These are phyloP conservation scores for Debaryomyces nepalensis DNA, from an alignment of 1,139 yeast species.

Conservation along the genomic window DNA sequence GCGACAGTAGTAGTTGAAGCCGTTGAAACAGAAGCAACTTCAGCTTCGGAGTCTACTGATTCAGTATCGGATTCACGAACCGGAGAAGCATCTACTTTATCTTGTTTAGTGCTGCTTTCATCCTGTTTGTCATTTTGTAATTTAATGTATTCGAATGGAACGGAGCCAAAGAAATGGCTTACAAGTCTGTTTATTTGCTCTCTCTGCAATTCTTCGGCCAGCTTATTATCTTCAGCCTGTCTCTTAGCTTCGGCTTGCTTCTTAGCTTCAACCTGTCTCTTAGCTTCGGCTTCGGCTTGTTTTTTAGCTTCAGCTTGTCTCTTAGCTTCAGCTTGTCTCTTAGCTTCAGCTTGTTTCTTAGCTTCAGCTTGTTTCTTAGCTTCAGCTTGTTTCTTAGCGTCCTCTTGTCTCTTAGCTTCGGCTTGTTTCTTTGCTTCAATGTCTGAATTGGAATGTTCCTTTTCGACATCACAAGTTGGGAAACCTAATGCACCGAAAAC, in stretches of 20 bases:
- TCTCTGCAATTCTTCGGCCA: conserved; percentile 1
- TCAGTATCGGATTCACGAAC: conserved; percentile 25
- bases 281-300: conserved; percentile 1
- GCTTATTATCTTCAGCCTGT: conserved; percentile 5
- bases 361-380: conserved; percentile 2
- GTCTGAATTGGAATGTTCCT: conserved; percentile 1
- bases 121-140: not conserved
- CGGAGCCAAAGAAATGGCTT: not conserved
- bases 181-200: conserved; percentile 3
- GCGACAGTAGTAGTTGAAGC: conserved; percentile 17
- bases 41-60: conserved; percentile 29
- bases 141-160: conserved; percentile 5
- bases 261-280: conserved; percentile 6
- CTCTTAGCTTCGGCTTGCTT: conserved; percentile 5
- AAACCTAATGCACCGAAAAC: conserved; percentile 21
- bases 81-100: not conserved
- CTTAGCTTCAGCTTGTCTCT: conserved; percentile 2
- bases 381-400: conserved; percentile 8
- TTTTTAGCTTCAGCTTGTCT: conserved; percentile 1
- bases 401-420: conserved; percentile 2
- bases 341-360: not conserved
- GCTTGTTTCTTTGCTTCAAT: not conserved
- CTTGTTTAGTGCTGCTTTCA: not conserved
- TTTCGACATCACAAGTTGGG: conserved; percentile 1
- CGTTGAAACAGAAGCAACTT: conserved; percentile 16